These are phyloP conservation scores for Rhizopus microsporus DNA, from an alignment of 371 early-diverging fungal genomes.

Conservation along the genomic window DNA sequence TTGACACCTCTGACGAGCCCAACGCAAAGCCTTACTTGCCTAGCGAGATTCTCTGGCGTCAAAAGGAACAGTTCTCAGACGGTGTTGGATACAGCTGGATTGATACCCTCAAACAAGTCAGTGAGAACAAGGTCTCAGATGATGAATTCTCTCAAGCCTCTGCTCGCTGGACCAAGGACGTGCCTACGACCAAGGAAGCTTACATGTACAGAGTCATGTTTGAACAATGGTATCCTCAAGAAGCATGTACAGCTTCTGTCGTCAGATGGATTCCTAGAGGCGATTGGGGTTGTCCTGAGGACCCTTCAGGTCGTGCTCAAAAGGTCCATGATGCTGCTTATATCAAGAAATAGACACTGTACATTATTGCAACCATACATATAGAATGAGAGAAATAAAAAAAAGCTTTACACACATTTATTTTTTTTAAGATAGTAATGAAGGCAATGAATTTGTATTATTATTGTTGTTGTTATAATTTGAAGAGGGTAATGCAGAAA, in stretches of 20 bases:
- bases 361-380: too few relatives aligned
- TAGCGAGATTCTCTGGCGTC: slow-evolving; percentile 88
- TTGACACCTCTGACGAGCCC: slow-evolving; percentile 69
- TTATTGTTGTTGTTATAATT: not conserved
- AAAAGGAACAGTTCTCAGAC: slow-evolving; percentile 97
- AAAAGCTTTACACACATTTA: slow-evolving; percentile 1
- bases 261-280: slow-evolving; percentile 94
- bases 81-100: slow-evolving; percentile 97
- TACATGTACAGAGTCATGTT: slow-evolving; percentile 91
- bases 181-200: slow-evolving; percentile 93
- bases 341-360: slow-evolving; percentile 14
- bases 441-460: slow-evolving; percentile 7
- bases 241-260: slow-evolving; percentile 84
- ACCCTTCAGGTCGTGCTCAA: slow-evolving; percentile 97
- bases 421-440: slow-evolving; percentile 18
- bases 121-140: slow-evolving; percentile 71
- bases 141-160: slow-evolving; percentile 67
- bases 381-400: slow-evolving; percentile 2
- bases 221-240: slow-evolving; percentile 90
- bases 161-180: slow-evolving; percentile 79
- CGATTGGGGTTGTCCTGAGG: slow-evolving; percentile 97
- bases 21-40: slow-evolving; percentile 82
- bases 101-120: slow-evolving; percentile 80
- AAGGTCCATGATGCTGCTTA: slow-evolving; percentile 81
- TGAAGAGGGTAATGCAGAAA: slow-evolving; percentile 14